Evolutionary conservation across 2,329 filamentous ascomycete species (phyloP).

Genomic region (Penicillium sp.): DNA sequence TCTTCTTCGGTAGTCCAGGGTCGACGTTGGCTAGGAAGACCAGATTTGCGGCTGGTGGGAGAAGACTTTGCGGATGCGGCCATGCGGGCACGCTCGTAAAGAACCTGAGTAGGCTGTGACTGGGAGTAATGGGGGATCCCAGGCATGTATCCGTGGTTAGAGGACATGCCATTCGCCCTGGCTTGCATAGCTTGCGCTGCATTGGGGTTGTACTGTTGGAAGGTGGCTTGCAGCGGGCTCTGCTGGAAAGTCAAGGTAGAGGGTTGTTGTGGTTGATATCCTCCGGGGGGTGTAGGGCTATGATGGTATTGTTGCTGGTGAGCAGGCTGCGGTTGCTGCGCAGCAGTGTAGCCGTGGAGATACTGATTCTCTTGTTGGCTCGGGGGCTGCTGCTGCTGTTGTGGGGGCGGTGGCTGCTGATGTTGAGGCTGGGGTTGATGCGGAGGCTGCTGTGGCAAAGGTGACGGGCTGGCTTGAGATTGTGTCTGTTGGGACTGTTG

Average conservation of each 20-base stretch:
- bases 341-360: conserved; percentile 36
- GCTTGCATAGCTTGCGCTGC: conserved; percentile 30
- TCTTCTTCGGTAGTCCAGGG: conserved; percentile 90
- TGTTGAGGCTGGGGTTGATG: conserved; percentile 28
- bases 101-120: conserved; percentile 53
- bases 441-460: conserved; percentile 30
- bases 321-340: conserved; percentile 31
- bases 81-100: conserved; percentile 58
- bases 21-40: conserved; percentile 60
- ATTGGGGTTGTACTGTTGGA: conserved; percentile 44
- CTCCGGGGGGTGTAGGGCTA: conserved; percentile 36
- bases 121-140: conserved; percentile 49
- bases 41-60: conserved; percentile 52
- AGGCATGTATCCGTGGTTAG: conserved; percentile 47
- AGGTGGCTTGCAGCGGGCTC: conserved; percentile 40
- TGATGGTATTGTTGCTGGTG: conserved; percentile 36
- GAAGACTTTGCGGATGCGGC: conserved; percentile 57
- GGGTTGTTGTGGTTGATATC: conserved; percentile 34
- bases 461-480: conserved; percentile 8
- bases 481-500: conserved; percentile 32
- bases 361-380: conserved; percentile 33
- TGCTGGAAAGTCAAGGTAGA: conserved; percentile 40
- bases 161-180: conserved; percentile 35
- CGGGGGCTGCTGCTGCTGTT: conserved; percentile 19
- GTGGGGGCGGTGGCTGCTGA: conserved; percentile 23